Evolutionary conservation across 78 protist genomes (phyloP).

Genomic region (Polysphondylium violaceum): DNA sequence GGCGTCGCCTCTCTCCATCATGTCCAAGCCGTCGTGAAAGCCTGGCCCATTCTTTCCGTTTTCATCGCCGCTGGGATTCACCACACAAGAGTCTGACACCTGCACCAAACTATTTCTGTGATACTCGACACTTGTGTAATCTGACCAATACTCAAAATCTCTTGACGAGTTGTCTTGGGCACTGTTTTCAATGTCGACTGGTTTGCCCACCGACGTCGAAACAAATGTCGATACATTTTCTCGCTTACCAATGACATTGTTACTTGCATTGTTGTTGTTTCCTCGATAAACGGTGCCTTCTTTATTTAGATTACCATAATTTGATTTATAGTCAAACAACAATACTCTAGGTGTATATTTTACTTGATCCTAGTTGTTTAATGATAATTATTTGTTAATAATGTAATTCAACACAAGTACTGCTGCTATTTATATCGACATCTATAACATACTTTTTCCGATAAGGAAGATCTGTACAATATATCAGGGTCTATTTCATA

Average conservation of each 20-base stretch:
- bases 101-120: background rate
- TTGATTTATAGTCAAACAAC: slow-evolving; percentile 35
- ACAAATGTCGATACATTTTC: background rate
- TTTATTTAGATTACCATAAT: slow-evolving; percentile 47
- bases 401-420: background rate
- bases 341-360: slow-evolving; percentile 62
- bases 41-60: background rate
- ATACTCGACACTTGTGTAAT: slow-evolving; percentile 36
- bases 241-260: background rate
- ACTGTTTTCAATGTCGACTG: slow-evolving; percentile 8
- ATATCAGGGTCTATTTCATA: slow-evolving; percentile 42
- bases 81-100: slow-evolving; percentile 5
- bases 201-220: slow-evolving; percentile 25
- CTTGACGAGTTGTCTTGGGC: background rate
- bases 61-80: background rate
- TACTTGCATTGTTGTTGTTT: slow-evolving; percentile 1
- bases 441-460: background rate
- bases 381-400: no score
- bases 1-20: background rate
- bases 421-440: background rate
- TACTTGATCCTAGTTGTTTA: background rate
- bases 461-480: slow-evolving; percentile 20
- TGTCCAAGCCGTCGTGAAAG: slow-evolving; percentile 32
- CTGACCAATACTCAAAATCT: slow-evolving; percentile 70
- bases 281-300: slow-evolving; percentile 25